These are phyloP conservation scores for Balansia obtecta DNA, from an alignment of 2,329 filamentous ascomycete species.

Conservation along the genomic window DNA sequence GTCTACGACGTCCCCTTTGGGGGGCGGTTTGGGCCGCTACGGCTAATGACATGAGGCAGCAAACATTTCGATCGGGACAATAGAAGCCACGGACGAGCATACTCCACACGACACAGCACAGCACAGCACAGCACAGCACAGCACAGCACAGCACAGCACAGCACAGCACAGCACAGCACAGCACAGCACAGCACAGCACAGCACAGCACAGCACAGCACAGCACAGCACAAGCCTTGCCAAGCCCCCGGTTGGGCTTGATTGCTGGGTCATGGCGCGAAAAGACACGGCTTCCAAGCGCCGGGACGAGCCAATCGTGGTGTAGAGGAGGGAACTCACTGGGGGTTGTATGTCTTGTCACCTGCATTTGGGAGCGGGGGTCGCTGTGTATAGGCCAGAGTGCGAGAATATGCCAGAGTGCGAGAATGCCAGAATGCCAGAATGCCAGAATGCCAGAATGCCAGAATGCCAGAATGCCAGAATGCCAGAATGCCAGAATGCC, in stretches of 20 bases:
- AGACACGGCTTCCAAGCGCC: background rate
- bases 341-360: background rate
- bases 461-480: too few species aligned
- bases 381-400: too few species aligned
- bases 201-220: background rate
- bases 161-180: background rate
- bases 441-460: too few species aligned
- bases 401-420: too few species aligned
- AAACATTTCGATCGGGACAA: background rate
- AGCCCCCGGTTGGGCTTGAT: background rate
- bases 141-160: background rate
- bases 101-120: background rate
- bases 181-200: background rate
- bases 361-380: too few species aligned
- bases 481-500: too few species aligned
- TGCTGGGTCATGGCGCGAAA: background rate
- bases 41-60: too few species aligned
- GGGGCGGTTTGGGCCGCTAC: too few species aligned
- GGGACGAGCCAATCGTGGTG: background rate
- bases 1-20: too few species aligned
- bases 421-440: too few species aligned
- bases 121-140: background rate
- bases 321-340: background rate
- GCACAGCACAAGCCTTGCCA: background rate
- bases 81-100: background rate